These are phyloP conservation scores for Aschersonia sp. DNA, from an alignment of 2,329 filamentous ascomycete species.

Conservation along the genomic window DNA sequence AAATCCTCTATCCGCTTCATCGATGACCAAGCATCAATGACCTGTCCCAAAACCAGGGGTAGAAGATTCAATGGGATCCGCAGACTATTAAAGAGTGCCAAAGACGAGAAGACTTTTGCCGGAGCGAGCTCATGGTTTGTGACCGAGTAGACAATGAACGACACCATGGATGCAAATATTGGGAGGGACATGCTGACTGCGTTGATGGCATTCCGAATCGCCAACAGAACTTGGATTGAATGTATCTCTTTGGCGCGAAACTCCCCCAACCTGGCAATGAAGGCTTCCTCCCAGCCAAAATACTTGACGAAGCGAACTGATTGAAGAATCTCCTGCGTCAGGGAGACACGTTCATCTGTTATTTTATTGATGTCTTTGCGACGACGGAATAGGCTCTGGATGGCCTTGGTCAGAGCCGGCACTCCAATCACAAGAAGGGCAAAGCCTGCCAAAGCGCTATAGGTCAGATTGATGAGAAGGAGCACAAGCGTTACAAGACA, in stretches of 20 bases:
- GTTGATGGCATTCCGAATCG: slow-evolving; percentile 74
- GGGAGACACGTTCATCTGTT: slow-evolving; percentile 78
- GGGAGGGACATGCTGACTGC: slow-evolving; percentile 75
- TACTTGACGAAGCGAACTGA: slow-evolving; percentile 92
- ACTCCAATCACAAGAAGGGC: slow-evolving; percentile 66
- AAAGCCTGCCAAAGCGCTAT: slow-evolving; percentile 82
- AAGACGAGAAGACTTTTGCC: slow-evolving; percentile 76
- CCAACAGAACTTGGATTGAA: slow-evolving; percentile 70
- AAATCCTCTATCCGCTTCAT: slow-evolving; percentile 79
- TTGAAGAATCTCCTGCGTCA: slow-evolving; percentile 85
- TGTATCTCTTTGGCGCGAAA: slow-evolving; percentile 66
- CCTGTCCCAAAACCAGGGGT: slow-evolving; percentile 75
- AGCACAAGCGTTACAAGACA: slow-evolving; percentile 67
- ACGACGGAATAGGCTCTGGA: slow-evolving; percentile 61
- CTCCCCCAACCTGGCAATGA: slow-evolving; percentile 59
- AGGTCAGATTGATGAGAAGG: slow-evolving; percentile 73
- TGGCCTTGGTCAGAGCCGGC: slow-evolving; percentile 62
- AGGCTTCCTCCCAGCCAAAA: slow-evolving; percentile 88
- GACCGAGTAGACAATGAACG: slow-evolving; percentile 71
- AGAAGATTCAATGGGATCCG: slow-evolving; percentile 81
- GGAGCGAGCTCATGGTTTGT: slow-evolving; percentile 55
- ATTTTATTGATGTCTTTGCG: slow-evolving; percentile 79
- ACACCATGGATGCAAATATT: slow-evolving; percentile 87
- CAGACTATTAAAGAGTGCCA: slow-evolving; percentile 85
- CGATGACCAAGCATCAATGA: slow-evolving; percentile 79